These are phyloP conservation scores for Collybiopsis luxurians DNA, from an alignment of 768 basidiomycete species.

Conservation along the genomic window DNA sequence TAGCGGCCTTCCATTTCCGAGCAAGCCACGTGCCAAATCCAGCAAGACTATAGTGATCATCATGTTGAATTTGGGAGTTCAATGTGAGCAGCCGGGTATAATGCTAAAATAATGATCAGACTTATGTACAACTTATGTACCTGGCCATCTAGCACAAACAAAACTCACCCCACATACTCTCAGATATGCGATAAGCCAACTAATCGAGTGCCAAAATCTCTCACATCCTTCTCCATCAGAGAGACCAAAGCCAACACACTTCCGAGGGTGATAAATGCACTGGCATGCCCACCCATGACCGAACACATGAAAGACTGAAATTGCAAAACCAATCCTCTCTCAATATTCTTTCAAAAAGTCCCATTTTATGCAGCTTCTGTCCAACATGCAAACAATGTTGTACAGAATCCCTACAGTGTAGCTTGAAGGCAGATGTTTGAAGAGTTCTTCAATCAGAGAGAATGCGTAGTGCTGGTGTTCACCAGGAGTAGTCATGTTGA, in stretches of 20 bases:
- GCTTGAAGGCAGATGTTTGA: constrained; percentile 25
- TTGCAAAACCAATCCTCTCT: too few relatives aligned
- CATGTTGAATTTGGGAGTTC: constrained; percentile 11
- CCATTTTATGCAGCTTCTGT: too few relatives aligned
- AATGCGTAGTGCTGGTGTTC: constrained; percentile 31
- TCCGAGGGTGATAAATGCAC: too few relatives aligned
- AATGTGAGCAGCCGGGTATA: constrained; percentile 14
- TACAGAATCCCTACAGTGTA: too few relatives aligned
- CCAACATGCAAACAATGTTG: too few relatives aligned
- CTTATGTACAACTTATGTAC: not conserved
- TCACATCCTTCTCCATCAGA: too few relatives aligned
- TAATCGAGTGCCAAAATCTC: too few relatives aligned
- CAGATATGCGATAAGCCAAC: constrained; percentile 19
- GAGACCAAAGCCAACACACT: too few relatives aligned
- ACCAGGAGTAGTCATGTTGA: constrained; percentile 32
- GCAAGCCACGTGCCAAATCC: constrained; percentile 14
- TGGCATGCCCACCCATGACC: too few relatives aligned
- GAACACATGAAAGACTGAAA: too few relatives aligned
- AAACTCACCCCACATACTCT: constrained; percentile 17
- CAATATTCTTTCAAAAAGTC: too few relatives aligned
- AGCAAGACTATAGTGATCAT: constrained; percentile 7
- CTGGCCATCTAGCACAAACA: too few relatives aligned
- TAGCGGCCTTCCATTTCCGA: not conserved
- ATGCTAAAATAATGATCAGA: constrained; percentile 8
- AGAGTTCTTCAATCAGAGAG: constrained; percentile 28